A percentile compares a stretch with the other conserved stretches of the same genome.
Conservation (phyloP, 2,329 filamentous ascomycete genomes). For the Beauveria brongniartii region DNA sequence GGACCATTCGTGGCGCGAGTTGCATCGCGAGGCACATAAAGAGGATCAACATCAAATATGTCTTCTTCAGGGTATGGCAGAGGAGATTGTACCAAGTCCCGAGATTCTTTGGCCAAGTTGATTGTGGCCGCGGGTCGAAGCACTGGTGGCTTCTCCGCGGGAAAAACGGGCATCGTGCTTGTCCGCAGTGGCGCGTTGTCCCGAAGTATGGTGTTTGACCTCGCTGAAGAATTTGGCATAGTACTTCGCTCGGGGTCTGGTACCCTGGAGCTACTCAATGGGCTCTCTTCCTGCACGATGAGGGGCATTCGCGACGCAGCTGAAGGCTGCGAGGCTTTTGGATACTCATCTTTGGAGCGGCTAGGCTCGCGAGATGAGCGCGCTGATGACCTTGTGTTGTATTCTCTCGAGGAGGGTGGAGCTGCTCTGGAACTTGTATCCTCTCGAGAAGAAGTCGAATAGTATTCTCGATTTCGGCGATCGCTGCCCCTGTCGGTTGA, state of each 20-base stretch:
- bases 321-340: conserved; percentile 21
- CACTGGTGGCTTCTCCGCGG: conserved; percentile 8
- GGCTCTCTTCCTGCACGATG: conserved; percentile 27
- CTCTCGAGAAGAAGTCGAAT: conserved; percentile 15
- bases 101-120: neutral
- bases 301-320: conserved; percentile 27
- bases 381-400: conserved; percentile 13
- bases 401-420: neutral
- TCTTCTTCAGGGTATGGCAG: conserved; percentile 34
- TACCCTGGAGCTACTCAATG: conserved; percentile 1
- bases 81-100: conserved; percentile 13
- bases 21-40: conserved; percentile 13
- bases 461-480: conserved; percentile 20
- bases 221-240: neutral
- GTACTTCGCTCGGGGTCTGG: neutral
- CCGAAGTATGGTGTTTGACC: neutral
- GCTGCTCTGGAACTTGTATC: neutral
- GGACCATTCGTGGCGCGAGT: conserved; percentile 1
- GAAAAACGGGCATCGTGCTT: conserved; percentile 1
- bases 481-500: conserved; percentile 27
- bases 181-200: conserved; percentile 4
- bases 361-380: conserved; percentile 23
- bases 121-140: conserved; percentile 1
- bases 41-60: conserved; percentile 15
- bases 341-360: conserved; percentile 32